Conservation (phyloP, 805 yeast genomes). For the Komagataella phaffii region DNA sequence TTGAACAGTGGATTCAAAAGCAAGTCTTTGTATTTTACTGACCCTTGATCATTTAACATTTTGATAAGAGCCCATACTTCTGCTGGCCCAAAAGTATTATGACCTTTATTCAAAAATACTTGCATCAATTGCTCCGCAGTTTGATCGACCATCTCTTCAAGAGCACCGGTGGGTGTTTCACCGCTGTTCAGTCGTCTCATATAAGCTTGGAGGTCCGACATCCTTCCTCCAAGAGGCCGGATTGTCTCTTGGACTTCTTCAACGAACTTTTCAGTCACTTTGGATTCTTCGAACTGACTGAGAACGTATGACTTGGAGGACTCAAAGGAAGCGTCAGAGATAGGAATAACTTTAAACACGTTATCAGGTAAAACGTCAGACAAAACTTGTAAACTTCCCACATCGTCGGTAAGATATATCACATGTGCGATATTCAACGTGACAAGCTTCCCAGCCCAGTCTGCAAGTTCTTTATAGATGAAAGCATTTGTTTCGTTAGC, state of each 20-base stretch:
- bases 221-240: slow-evolving; percentile 83
- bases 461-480: slow-evolving; percentile 62
- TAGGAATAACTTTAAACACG: slow-evolving; percentile 59
- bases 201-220: slow-evolving; percentile 86
- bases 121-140: slow-evolving; percentile 84
- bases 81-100: slow-evolving; percentile 34
- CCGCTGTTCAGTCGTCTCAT: slow-evolving; percentile 82
- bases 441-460: slow-evolving; percentile 76
- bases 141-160: slow-evolving; percentile 68
- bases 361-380: slow-evolving; percentile 72
- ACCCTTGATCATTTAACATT: slow-evolving; percentile 34
- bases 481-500: slow-evolving; percentile 47
- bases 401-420: slow-evolving; percentile 74
- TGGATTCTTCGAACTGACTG: slow-evolving; percentile 30
- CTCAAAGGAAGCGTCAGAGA: slow-evolving; percentile 69
- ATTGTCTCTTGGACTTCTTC: slow-evolving; percentile 40
- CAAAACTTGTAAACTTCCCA: slow-evolving; percentile 58
- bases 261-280: slow-evolving; percentile 8
- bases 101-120: slow-evolving; percentile 37
- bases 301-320: slow-evolving; percentile 63
- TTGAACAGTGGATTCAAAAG: slow-evolving; percentile 47
- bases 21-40: slow-evolving; percentile 35
- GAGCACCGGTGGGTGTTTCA: slow-evolving; percentile 66
- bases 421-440: slow-evolving; percentile 82
- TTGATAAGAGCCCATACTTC: slow-evolving; percentile 85